phyloP scores from a whole-genome alignment of 257 asterid genomes.

The Rhazya stricta region DNA sequence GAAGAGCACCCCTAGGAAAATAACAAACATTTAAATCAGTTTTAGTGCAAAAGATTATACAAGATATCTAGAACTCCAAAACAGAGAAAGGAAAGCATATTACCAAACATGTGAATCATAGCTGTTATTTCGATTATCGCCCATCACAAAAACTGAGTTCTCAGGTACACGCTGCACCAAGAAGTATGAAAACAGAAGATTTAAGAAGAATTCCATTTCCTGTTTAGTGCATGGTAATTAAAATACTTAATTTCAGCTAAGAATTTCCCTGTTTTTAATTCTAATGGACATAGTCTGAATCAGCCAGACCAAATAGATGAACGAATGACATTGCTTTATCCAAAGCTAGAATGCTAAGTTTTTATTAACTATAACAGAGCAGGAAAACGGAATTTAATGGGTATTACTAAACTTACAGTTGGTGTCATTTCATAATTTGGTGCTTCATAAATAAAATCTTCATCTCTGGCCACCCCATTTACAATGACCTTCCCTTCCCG shows the following conservation, averaged over 20 bases:
- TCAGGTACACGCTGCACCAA: constrained; percentile 77
- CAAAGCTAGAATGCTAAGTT: not conserved
- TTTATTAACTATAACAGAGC: not conserved
- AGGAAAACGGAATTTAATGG: not conserved
- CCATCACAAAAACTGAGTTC: constrained; percentile 80
- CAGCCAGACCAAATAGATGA: not conserved
- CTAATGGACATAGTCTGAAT: not conserved
- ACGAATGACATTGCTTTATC: not conserved
- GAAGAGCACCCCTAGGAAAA: constrained; percentile 75
- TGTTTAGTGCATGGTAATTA: not conserved
- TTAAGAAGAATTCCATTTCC: constrained; percentile 2
- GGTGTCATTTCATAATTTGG: constrained; percentile 86
- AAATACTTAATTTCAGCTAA: not conserved
- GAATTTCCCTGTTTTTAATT: not conserved
- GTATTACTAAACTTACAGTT: constrained; percentile 42
- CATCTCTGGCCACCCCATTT: constrained; percentile 72
- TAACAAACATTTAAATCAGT: not conserved
- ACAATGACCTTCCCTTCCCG: constrained; percentile 84
- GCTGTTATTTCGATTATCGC: constrained; percentile 92
- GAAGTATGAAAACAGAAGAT: constrained; percentile 11
- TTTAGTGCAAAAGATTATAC: constrained; percentile 2
- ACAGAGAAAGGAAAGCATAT: constrained; percentile 23
- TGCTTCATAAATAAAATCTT: constrained; percentile 64
- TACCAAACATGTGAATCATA: constrained; percentile 95
- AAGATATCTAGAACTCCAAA: constrained; percentile 14